Evolutionary conservation across 2,329 filamentous ascomycete species (phyloP).

Genomic region (Neonectria ditissima): DNA sequence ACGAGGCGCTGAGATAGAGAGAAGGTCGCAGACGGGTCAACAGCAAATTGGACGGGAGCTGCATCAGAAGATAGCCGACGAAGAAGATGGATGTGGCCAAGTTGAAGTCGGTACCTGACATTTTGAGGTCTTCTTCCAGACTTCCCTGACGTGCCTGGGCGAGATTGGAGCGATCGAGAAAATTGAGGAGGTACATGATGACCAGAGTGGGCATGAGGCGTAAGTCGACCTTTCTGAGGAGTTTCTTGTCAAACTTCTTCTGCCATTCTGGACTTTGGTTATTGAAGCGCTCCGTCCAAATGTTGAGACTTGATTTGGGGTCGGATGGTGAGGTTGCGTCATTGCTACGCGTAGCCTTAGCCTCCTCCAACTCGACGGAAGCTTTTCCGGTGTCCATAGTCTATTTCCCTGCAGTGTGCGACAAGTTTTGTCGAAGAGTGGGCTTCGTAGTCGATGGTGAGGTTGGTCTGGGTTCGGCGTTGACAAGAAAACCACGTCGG

Average conservation of each 20-base stretch:
- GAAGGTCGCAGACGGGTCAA: slow-evolving; percentile 66
- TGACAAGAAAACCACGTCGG: neutral
- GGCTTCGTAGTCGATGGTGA: neutral
- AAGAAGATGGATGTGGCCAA: slow-evolving; percentile 71
- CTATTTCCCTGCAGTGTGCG: neutral
- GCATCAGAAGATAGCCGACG: slow-evolving; percentile 71
- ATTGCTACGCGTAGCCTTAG: neutral
- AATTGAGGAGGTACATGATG: slow-evolving; percentile 68
- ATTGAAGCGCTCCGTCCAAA: slow-evolving; percentile 29
- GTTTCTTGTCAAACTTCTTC: slow-evolving; percentile 41
- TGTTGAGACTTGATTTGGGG: slow-evolving; percentile 19
- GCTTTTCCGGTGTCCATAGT: slow-evolving; percentile 29
- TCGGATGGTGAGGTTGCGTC: neutral
- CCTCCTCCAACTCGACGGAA: slow-evolving; percentile 34
- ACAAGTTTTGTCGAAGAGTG: neutral
- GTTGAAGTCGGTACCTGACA: slow-evolving; percentile 69
- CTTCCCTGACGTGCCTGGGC: slow-evolving; percentile 66
- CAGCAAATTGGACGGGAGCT: slow-evolving; percentile 70
- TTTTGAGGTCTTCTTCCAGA: slow-evolving; percentile 64
- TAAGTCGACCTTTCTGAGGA: slow-evolving; percentile 64
- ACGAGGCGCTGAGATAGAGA: slow-evolving; percentile 62
- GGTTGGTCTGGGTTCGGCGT: neutral
- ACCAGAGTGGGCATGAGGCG: slow-evolving; percentile 64
- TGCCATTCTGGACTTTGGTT: slow-evolving; percentile 36
- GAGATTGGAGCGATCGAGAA: slow-evolving; percentile 65